Evolutionary conservation across 148 eudicot genomes (phyloP), one percentile per base, ranked within the genome.

Genomic region (Limonium bicolor): DNA sequence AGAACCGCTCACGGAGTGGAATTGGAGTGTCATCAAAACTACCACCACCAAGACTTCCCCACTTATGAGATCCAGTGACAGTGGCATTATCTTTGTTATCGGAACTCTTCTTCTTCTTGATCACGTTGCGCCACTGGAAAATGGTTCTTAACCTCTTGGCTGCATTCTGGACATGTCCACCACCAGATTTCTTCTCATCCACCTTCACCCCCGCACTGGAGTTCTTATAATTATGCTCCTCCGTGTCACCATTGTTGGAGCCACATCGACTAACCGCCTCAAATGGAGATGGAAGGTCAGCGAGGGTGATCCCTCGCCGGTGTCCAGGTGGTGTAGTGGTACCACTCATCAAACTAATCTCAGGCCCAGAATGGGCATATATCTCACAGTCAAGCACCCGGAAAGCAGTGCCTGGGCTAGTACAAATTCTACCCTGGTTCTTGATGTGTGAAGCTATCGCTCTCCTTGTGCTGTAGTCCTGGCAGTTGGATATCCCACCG

Each of bases 381-480:
- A 90, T 69, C 40, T 90, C 95, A 10, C 63, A 49, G 59, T 90
- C 95, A 0, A 78, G 60, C 28, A 80, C 36, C 56, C 74, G 48
- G 47, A 90, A 90, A 10, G 93, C 71, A 34, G 95, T 80, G 31
- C 99, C 95, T 0, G 99, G 99, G 46, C 99, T 82, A 51, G 58
- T 61, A 39, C 79, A 71, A 0, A 71, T 63, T n/a, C 30, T 20
- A 6, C 82, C 73, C 56, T 78, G 80, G 76, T 63, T 62, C 64
- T 66, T 85, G 36, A 90, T 31, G 19, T 80, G 95, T 49, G 93
- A 77, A 36, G 95, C 93, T 31, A 90, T 55, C 22, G 72, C 66
- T 65, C 59, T 68, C 62, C 99, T 70, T 9, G 81, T 73, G 0
- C 73, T 66, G 48, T 75, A 60, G 51, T 85, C 85, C 46, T 76